Percentiles rank a stretch among this genome's conserved stretches.
phyloP scores from a whole-genome alignment of 768 basidiomycete species.

The Boletellus ananas region DNA sequence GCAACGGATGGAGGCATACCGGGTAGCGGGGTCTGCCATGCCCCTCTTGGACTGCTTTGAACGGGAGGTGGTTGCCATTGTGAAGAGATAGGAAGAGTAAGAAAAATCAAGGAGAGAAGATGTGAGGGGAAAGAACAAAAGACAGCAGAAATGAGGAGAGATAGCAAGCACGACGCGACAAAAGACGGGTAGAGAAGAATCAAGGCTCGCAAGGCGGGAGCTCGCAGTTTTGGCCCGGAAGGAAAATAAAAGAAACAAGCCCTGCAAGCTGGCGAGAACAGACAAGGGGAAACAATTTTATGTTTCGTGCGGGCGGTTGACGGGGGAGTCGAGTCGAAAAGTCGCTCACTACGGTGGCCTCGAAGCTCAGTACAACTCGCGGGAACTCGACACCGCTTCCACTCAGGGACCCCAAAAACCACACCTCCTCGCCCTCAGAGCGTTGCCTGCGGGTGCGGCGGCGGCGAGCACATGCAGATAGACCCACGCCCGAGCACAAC shows the following conservation, averaged over 20 bases:
- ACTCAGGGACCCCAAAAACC: constrained; percentile 22
- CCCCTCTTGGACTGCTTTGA: constrained; percentile 64
- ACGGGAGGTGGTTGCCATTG: constrained; percentile 64
- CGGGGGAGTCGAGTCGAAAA: constrained; percentile 28
- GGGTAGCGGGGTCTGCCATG: constrained; percentile 45
- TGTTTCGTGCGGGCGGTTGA: constrained; percentile 27
- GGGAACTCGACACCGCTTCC: constrained; percentile 30
- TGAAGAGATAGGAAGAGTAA: constrained; percentile 15
- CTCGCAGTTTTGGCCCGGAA: constrained; percentile 23
- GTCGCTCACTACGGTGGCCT: constrained; percentile 29
- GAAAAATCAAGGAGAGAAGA: constrained; percentile 31
- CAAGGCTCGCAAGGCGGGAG: constrained; percentile 14
- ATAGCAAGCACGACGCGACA: constrained; percentile 35
- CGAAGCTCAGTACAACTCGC: constrained; percentile 28
- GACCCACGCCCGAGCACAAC: background rate
- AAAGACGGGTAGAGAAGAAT: constrained; percentile 22
- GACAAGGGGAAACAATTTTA: constrained; percentile 26
- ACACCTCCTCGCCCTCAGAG: background rate
- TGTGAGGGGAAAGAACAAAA: constrained; percentile 23
- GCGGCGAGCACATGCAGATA: background rate
- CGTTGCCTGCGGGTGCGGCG: background rate
- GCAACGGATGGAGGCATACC: constrained; percentile 40
- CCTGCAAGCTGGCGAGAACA: constrained; percentile 25
- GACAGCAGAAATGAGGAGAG: constrained; percentile 34
- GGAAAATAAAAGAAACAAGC: constrained; percentile 16